A percentile compares a stretch with the other conserved stretches of the same genome.
phyloP scores from a whole-genome alignment of 208 protist species.

The Leptomonas seymouri region DNA sequence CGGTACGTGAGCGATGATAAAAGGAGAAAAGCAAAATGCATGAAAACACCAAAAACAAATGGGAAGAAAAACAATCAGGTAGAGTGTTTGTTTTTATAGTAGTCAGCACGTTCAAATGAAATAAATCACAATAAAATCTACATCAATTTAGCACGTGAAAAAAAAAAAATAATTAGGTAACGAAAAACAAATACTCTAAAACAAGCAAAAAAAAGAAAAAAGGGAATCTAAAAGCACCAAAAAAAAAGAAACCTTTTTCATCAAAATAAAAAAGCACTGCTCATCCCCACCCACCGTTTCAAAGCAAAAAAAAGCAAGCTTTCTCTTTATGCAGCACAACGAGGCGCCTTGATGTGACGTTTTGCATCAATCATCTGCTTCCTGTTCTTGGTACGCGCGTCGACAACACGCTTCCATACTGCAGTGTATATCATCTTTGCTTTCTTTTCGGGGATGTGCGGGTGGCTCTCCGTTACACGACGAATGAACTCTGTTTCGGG shows the following conservation, averaged over 20 bases:
- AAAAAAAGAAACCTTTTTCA: background rate
- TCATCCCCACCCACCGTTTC: background rate
- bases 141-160: no score
- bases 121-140: no score
- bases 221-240: background rate
- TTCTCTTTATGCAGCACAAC: constrained; percentile 59
- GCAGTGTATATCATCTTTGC: constrained; percentile 90
- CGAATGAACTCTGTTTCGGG: constrained; percentile 90
- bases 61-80: no score
- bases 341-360: constrained; percentile 50
- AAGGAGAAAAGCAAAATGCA: background rate
- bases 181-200: constrained; percentile 1
- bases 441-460: constrained; percentile 76
- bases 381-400: constrained; percentile 83
- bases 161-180: no score
- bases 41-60: background rate
- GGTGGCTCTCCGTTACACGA: constrained; percentile 63
- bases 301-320: constrained; percentile 14
- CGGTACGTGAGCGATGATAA: background rate
- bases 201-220: background rate
- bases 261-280: constrained; percentile 4
- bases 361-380: constrained; percentile 89
- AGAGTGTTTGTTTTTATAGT: no score
- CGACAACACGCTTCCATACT: constrained; percentile 87
- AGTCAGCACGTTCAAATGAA: no score